A percentile compares a stretch with the other conserved stretches of the same genome.
Evolutionary conservation across 768 basidiomycete species (phyloP).

Genomic region (Serendipita sp.): DNA sequence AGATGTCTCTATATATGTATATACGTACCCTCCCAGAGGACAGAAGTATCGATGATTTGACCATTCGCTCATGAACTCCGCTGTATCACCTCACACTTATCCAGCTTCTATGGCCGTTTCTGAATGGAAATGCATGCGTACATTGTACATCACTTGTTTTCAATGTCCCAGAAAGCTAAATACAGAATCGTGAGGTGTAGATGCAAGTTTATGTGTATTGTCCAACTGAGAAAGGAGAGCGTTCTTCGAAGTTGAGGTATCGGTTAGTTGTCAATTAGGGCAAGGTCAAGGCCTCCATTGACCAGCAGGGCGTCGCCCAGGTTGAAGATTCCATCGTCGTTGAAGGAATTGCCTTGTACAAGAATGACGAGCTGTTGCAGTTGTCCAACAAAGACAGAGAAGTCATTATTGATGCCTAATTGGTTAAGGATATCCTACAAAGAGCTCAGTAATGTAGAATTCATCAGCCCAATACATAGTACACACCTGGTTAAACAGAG

Average conservation of each 20-base stretch:
- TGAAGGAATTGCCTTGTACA: neutral
- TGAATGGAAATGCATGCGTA: no score
- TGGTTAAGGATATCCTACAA: neutral
- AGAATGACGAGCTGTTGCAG: neutral
- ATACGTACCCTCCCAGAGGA: neutral
- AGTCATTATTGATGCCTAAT: neutral
- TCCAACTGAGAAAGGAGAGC: no score
- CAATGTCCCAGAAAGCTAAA: no score
- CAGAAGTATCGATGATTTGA: neutral
- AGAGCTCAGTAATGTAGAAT: neutral
- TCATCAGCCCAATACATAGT: no score
- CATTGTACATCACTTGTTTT: no score
- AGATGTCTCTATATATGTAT: neutral
- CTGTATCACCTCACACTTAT: no score
- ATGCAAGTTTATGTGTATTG: no score
- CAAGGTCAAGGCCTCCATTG: neutral
- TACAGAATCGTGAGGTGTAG: no score
- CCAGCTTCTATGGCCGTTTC: no score
- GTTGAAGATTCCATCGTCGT: neutral
- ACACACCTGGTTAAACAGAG: slow-evolving; percentile 4
- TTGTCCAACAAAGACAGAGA: neutral
- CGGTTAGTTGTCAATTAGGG: neutral
- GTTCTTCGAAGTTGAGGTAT: no score
- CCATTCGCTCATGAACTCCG: neutral
- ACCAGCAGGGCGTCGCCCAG: neutral